Percentiles rank a stretch among this genome's conserved stretches.
Evolutionary conservation across 257 asterid genomes (phyloP).

Genomic region (Agastache rugosa): DNA sequence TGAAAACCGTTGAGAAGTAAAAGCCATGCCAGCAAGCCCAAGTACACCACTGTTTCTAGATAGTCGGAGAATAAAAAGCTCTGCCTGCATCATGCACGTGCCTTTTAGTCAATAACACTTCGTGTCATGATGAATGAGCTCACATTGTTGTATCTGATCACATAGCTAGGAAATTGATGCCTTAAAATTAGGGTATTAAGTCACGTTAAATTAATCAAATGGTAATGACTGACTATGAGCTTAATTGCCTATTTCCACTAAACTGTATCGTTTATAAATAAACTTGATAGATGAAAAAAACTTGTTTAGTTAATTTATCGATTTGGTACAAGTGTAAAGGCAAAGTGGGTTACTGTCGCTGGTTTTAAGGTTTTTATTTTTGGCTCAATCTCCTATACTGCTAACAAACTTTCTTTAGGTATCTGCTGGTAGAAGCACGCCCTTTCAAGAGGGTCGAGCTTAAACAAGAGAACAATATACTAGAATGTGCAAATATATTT

Average conservation of each 20-base stretch:
- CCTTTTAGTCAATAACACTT: conserved; percentile 37
- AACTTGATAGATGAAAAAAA: neutral
- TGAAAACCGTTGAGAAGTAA: conserved; percentile 59
- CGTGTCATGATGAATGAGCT: neutral
- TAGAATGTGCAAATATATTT: too few species aligned
- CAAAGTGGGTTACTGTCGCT: neutral
- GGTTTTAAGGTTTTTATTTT: neutral
- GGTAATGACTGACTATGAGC: neutral
- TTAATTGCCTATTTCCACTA: neutral
- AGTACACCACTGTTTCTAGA: conserved; percentile 91
- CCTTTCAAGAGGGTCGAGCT: too few species aligned
- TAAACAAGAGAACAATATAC: too few species aligned
- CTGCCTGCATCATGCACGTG: conserved; percentile 69
- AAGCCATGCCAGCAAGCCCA: conserved; percentile 97
- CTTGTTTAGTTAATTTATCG: too few species aligned
- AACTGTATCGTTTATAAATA: conserved; percentile 7
- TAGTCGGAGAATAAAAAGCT: conserved; percentile 80
- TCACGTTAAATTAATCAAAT: neutral
- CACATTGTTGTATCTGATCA: neutral
- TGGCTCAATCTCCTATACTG: neutral
- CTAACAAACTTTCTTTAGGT: too few species aligned
- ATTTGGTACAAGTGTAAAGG: too few species aligned
- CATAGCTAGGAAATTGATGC: conserved; percentile 1
- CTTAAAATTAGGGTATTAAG: neutral
- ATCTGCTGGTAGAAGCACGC: too few species aligned